Base-by-base conservation (phyloP, 148 eudicot species). In the Diospyros kaki region DNA sequence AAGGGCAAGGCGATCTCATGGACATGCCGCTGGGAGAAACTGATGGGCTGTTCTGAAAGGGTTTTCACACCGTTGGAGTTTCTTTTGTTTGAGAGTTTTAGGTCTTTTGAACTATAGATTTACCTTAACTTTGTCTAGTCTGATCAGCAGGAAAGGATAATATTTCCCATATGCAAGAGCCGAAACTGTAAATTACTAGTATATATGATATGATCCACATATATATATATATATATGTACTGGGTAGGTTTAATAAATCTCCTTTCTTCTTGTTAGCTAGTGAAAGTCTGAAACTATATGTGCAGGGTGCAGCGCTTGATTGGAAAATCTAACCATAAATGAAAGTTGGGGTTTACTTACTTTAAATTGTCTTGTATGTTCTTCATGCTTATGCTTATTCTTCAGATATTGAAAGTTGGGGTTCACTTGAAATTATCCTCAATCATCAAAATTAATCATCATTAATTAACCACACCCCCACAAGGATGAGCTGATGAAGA, bases 1-100 rank as follows among this genome's bases (percentile, higher is more conserved):
- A 82, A 12, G 84, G 83, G 40, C 92, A 84, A 43, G 90, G 85
- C 11, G 83, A 82, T 46, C 77, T 91, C 60, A 76, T 84, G 77
- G 74, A 83, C 71, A 80, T 91, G 86, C 60, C 83, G 4, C 82
- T 87, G 48, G 89, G 74, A 10, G 89, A 67, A 80, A 65, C 75
- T 68, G 68, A 73, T 66, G 80, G 77, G 70, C 79, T 89, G 84
- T 89, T 89, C 74, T 89, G 41, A 45, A 66, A 2, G 61, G 62
- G 56, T 59, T 71, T 8, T 48, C 52, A 48, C 48, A 69, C 15
- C 38, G 0, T 12, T 42, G 3, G 38, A 3, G 50, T 2, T 6
- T 28, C 5, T 14, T 9, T 44, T 28, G 3, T 61, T 46, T 15
- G 8, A 48, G 8, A 48, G 52, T 48, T 48, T 48, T 48, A 4